Conservation (phyloP, 495 filamentous ascomycete species). For the Umbilicaria muhlenbergii region DNA sequence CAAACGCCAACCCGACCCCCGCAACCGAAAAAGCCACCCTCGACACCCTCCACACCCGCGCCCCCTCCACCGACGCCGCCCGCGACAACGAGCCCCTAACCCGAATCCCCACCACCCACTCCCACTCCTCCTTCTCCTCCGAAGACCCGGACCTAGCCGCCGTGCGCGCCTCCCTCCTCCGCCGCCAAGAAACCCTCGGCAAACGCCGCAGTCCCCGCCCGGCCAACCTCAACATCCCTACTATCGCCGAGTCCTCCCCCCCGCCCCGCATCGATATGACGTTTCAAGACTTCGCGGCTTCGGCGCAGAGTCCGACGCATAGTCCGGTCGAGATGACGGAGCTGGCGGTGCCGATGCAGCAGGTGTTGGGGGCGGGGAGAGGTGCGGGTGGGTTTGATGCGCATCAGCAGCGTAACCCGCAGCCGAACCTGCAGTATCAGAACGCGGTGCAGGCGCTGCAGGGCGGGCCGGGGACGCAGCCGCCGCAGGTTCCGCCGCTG, state of each 20-base stretch:
- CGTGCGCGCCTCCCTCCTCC: slow-evolving; percentile 19
- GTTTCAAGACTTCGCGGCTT: too few relatives aligned
- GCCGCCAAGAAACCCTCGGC: slow-evolving; percentile 22
- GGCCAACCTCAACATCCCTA: slow-evolving; percentile 1
- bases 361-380: too few relatives aligned
- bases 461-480: too few relatives aligned
- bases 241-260: neutral
- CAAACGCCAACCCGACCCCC: slow-evolving; percentile 8
- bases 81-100: slow-evolving; percentile 13
- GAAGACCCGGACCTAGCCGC: slow-evolving; percentile 17
- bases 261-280: neutral
- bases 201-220: slow-evolving; percentile 11
- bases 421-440: too few relatives aligned
- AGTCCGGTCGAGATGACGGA: too few relatives aligned
- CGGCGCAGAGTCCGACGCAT: too few relatives aligned
- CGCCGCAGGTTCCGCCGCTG: too few relatives aligned
- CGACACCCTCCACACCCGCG: slow-evolving; percentile 27
- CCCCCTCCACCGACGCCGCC: slow-evolving; percentile 22
- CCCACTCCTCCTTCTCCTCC: slow-evolving; percentile 1
- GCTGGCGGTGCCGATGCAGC: too few relatives aligned
- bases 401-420: too few relatives aligned
- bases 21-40: slow-evolving; percentile 27
- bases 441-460: too few relatives aligned
- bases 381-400: too few relatives aligned
- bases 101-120: slow-evolving; percentile 7